Conservation (phyloP, 148 eudicot genomes). For the Polygonum aviculare region DNA sequence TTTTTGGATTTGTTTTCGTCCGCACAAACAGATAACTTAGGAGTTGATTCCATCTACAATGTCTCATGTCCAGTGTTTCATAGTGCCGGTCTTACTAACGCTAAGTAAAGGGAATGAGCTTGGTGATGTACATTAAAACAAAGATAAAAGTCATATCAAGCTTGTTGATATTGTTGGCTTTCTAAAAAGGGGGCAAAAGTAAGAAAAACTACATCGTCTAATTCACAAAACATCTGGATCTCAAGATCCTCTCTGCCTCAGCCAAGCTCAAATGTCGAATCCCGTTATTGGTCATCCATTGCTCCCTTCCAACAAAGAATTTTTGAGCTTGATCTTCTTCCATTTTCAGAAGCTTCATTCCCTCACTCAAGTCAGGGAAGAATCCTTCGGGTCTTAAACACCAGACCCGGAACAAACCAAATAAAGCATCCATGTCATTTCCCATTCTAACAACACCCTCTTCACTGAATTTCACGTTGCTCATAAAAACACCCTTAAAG, state of each 20-base stretch:
- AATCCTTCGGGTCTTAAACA: slow-evolving; percentile 95
- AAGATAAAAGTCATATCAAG: background rate
- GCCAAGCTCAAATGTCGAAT: slow-evolving; percentile 55
- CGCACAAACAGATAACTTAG: background rate
- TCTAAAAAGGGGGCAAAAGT: background rate
- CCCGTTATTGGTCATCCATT: slow-evolving; percentile 51
- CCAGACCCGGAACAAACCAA: slow-evolving; percentile 74
- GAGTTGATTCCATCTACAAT: background rate
- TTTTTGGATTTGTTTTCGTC: background rate
- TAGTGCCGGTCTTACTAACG: background rate
- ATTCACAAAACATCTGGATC: slow-evolving; percentile 17
- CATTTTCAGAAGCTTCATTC: slow-evolving; percentile 63
- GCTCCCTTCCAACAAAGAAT: slow-evolving; percentile 36
- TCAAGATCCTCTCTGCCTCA: slow-evolving; percentile 62
- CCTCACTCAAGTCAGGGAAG: slow-evolving; percentile 66
- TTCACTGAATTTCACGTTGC: slow-evolving; percentile 54
- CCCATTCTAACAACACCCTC: slow-evolving; percentile 66
- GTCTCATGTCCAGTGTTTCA: background rate
- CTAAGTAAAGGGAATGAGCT: background rate
- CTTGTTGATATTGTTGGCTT: background rate
- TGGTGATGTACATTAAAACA: background rate
- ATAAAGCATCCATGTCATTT: slow-evolving; percentile 60
- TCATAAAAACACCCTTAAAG: slow-evolving; percentile 47
- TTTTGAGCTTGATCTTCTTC: slow-evolving; percentile 35
- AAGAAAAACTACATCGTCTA: background rate